Evolutionary conservation across 352 stramenopile species (phyloP).

Genomic region (Discostella stelligera): DNA sequence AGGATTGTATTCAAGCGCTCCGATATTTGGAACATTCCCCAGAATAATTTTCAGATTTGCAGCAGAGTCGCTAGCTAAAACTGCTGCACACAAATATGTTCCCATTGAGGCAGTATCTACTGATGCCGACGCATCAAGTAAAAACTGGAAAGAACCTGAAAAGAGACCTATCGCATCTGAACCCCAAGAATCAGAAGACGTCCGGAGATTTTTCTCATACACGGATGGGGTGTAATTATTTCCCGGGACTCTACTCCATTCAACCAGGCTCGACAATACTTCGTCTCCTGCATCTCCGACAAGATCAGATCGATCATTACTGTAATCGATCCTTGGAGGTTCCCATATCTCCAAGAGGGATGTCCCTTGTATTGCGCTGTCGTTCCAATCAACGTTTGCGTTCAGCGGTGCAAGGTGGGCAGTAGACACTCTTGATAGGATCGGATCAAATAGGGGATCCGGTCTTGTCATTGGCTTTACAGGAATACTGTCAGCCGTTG

Average conservation of each 20-base stretch:
- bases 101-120: slow-evolving; percentile 35
- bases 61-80: slow-evolving; percentile 80
- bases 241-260: slow-evolving; percentile 89
- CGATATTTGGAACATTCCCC: slow-evolving; percentile 93
- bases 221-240: slow-evolving; percentile 48
- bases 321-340: slow-evolving; percentile 64
- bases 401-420: slow-evolving; percentile 31
- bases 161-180: slow-evolving; percentile 37
- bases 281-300: slow-evolving; percentile 86
- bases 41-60: slow-evolving; percentile 84
- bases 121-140: slow-evolving; percentile 46
- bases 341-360: slow-evolving; percentile 87
- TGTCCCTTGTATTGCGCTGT: slow-evolving; percentile 71
- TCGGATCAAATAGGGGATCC: slow-evolving; percentile 86
- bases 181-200: slow-evolving; percentile 23
- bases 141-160: slow-evolving; percentile 50
- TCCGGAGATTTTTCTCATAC: slow-evolving; percentile 47
- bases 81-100: slow-evolving; percentile 62
- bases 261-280: slow-evolving; percentile 89
- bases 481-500: slow-evolving; percentile 78
- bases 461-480: slow-evolving; percentile 86
- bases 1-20: no score
- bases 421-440: slow-evolving; percentile 48
- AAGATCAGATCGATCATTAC: slow-evolving; percentile 71
- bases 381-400: slow-evolving; percentile 17